phyloP scores from a whole-genome alignment of 495 filamentous ascomycete species.

The Xylaria flabelliformis region DNA sequence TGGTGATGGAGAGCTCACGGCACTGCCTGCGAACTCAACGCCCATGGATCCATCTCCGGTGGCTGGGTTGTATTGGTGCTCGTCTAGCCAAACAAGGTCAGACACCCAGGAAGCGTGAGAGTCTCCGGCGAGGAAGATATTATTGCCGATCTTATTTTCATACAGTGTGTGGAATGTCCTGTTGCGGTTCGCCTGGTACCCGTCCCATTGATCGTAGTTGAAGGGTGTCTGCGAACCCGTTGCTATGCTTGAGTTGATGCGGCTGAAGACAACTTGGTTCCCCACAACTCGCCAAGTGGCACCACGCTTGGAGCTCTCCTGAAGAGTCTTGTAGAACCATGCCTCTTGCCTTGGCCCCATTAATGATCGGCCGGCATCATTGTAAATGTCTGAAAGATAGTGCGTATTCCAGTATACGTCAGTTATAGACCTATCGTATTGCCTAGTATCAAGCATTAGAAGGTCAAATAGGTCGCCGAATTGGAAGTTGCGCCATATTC shows the following conservation, averaged over 20 bases:
- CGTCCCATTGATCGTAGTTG: slow-evolving; percentile 68
- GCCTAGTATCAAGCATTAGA: slow-evolving; percentile 69
- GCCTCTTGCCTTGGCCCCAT: slow-evolving; percentile 69
- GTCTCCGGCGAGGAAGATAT: slow-evolving; percentile 67
- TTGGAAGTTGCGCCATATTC: slow-evolving; percentile 69
- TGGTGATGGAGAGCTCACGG: slow-evolving; percentile 61
- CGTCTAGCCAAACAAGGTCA: slow-evolving; percentile 65
- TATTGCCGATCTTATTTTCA: slow-evolving; percentile 65
- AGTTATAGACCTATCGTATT: slow-evolving; percentile 64
- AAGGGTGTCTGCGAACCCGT: slow-evolving; percentile 56
- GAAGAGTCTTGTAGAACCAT: slow-evolving; percentile 67
- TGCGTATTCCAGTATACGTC: slow-evolving; percentile 60
- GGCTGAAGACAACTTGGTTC: slow-evolving; percentile 68
- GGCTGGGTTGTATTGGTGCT: slow-evolving; percentile 57
- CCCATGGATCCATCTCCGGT: slow-evolving; percentile 64
- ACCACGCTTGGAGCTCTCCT: slow-evolving; percentile 55
- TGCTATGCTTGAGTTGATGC: slow-evolving; percentile 56
- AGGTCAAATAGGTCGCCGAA: slow-evolving; percentile 67
- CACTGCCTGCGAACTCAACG: slow-evolving; percentile 68
- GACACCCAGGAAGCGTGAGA: slow-evolving; percentile 67
- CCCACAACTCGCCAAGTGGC: slow-evolving; percentile 69
- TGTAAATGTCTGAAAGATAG: slow-evolving; percentile 60
- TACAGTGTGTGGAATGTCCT: slow-evolving; percentile 64
- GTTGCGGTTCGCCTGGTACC: slow-evolving; percentile 66
- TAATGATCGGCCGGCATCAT: slow-evolving; percentile 63